Percentiles rank a stretch among this genome's conserved stretches.
Conservation (phyloP, 352 stramenopile genomes). For the Globisporangium nagaii region DNA sequence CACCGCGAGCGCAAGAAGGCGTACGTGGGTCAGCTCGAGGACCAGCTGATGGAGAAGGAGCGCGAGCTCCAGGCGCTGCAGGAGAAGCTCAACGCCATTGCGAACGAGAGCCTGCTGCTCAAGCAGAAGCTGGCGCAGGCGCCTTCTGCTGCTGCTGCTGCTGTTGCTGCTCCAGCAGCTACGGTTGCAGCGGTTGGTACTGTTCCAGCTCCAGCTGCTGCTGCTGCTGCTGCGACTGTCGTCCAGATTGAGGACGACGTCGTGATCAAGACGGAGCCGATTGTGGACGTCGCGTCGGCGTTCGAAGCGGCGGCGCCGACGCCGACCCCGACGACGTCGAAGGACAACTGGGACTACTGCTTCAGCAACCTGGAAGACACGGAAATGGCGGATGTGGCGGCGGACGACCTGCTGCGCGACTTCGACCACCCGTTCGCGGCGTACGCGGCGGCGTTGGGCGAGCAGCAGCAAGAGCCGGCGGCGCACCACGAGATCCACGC, state of each 20-base stretch:
- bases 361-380: constrained; percentile 49
- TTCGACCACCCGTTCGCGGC: constrained; percentile 60
- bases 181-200: background rate
- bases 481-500: constrained; percentile 72
- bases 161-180: background rate
- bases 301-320: constrained; percentile 23
- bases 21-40: constrained; percentile 81
- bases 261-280: constrained; percentile 60
- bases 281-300: constrained; percentile 11
- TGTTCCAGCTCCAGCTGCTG: background rate
- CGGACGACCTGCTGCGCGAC: constrained; percentile 68
- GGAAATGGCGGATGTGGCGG: constrained; percentile 48
- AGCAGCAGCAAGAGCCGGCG: constrained; percentile 27
- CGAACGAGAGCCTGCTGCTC: constrained; percentile 52
- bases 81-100: constrained; percentile 69
- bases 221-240: background rate
- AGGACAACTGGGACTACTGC: constrained; percentile 49
- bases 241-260: constrained; percentile 18
- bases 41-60: constrained; percentile 81
- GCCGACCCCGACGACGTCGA: constrained; percentile 12
- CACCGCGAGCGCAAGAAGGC: constrained; percentile 87
- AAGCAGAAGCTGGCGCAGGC: constrained; percentile 36
- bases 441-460: constrained; percentile 8
- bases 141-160: background rate
- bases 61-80: constrained; percentile 67